Base-by-base conservation (phyloP, 2,329 filamentous ascomycete species). In the Sclerotinia nivalis region DNA sequence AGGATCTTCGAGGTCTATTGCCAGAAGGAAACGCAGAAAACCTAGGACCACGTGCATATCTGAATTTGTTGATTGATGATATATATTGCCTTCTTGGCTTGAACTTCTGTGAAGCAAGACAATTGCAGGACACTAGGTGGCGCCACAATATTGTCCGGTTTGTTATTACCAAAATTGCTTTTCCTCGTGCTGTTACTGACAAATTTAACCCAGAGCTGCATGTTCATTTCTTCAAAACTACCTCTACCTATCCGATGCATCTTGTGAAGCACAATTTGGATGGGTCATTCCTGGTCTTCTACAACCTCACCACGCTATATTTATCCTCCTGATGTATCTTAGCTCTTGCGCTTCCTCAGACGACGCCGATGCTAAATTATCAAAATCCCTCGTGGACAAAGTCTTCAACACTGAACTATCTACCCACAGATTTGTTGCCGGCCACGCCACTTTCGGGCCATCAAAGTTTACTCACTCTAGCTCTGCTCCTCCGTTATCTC, bases 271-370 rank as follows among this genome's bases (percentile, higher is more conserved):
- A 9, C 15, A 66, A 34, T 37, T 58, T n/a, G 52, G 50, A 49
- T 69, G 55, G 54, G 52, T 56, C 34, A 37, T 69, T 6, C 43
- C 60, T 31, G 55, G 60, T 22, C 66, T 69, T 31, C 61, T 71
- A 31, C 60, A 69, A 37, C 66, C 70, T 9, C 45, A 69, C 18
- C 70, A 69, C 49, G 70, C 70, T 31, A 8, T 71, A 0, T 54
- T 71, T 20, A 71, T 71, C 61, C 54, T 69, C 20, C 61, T 71
- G 22, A 69, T 69, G 60, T 58, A 71, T 34, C 66, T 71, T 13
- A 60, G 59, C n/a, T 59, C 52, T 4, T 71, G 70, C 56, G 47
- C 34, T 31, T 25, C 52, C 18, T 50, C 68, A 13, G 40, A 28
- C 13, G 40, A 28, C 13, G 20, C 25, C 9, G 59, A 70, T 10